A percentile compares a stretch with the other conserved stretches of the same genome.
Evolutionary conservation across 2,329 filamentous ascomycete species (phyloP).

Genomic region (Exutisphaerella laricina): DNA sequence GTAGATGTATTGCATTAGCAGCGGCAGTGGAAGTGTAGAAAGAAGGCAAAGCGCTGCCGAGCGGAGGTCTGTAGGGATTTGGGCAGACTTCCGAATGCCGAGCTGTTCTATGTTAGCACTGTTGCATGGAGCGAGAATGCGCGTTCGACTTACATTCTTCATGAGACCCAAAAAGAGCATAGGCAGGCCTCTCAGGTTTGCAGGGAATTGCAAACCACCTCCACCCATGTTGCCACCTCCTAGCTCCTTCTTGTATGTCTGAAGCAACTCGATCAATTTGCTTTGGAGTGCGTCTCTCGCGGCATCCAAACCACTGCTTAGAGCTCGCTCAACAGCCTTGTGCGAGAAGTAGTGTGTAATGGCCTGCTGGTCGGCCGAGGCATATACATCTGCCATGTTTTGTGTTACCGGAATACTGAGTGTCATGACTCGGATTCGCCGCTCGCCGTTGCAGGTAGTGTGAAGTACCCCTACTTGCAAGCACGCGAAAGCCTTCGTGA

Average conservation of each 20-base stretch:
- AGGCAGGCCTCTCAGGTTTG: conserved; percentile 82
- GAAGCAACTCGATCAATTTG: conserved; percentile 86
- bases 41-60: conserved; percentile 88
- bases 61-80: conserved; percentile 89
- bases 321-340: conserved; percentile 87
- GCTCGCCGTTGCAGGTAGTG: conserved; percentile 95
- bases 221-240: conserved; percentile 92
- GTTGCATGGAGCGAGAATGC: neutral
- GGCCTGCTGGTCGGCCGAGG: conserved; percentile 88
- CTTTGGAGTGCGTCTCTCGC: conserved; percentile 85
- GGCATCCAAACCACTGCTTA: conserved; percentile 81
- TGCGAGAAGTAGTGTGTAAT: conserved; percentile 94
- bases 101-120: conserved; percentile 41
- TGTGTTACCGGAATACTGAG: conserved; percentile 89
- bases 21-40: conserved; percentile 85
- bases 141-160: conserved; percentile 70
- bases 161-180: conserved; percentile 89
- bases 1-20: conserved; percentile 85
- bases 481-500: conserved; percentile 87
- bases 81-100: conserved; percentile 82
- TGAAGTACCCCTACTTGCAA: conserved; percentile 92
- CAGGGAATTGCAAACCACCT: conserved; percentile 85
- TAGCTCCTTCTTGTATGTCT: conserved; percentile 95
- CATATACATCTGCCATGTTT: conserved; percentile 83
- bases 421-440: conserved; percentile 90